A percentile compares a stretch with the other conserved stretches of the same genome.
Conservation (phyloP, 352 stramenopile species). For the Aphanomyces astaci region DNA sequence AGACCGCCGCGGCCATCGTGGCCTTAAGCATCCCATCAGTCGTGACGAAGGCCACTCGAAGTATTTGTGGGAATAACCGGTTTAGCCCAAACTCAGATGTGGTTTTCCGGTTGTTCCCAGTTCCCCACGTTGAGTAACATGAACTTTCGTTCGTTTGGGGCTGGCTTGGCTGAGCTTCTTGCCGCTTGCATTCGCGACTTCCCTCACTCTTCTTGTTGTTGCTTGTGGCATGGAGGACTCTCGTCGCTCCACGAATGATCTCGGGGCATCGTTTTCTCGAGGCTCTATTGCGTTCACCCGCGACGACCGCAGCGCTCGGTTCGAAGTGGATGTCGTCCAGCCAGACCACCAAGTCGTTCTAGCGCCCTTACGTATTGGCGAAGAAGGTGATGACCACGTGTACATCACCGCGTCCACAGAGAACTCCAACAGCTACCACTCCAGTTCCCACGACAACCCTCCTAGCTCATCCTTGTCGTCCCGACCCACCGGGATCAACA, state of each 20-base stretch:
- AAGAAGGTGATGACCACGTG: background rate
- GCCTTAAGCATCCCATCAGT: too few species aligned
- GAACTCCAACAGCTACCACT: background rate
- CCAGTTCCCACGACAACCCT: background rate
- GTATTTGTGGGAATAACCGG: too few species aligned
- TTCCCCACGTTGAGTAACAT: too few species aligned
- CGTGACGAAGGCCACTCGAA: too few species aligned
- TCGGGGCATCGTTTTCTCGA: constrained; percentile 70
- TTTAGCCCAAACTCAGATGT: too few species aligned
- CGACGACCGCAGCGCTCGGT: constrained; percentile 14
- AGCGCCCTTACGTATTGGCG: background rate
- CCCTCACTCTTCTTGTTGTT: too few species aligned
- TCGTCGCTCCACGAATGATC: constrained; percentile 84
- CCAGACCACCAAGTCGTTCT: background rate
- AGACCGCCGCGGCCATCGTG: too few species aligned
- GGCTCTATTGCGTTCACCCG: constrained; percentile 17
- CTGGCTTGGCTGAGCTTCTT: too few species aligned
- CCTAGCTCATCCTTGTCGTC: background rate
- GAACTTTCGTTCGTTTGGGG: too few species aligned
- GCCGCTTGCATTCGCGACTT: too few species aligned
- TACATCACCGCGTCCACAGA: background rate
- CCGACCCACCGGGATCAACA: background rate
- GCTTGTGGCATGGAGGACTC: constrained; percentile 28
- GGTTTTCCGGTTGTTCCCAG: too few species aligned
- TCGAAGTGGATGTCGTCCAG: constrained; percentile 17